Percentiles rank a stretch among this genome's conserved stretches.
Conservation (phyloP, 139 green algal species). For the Desmodesmus armatus region DNA sequence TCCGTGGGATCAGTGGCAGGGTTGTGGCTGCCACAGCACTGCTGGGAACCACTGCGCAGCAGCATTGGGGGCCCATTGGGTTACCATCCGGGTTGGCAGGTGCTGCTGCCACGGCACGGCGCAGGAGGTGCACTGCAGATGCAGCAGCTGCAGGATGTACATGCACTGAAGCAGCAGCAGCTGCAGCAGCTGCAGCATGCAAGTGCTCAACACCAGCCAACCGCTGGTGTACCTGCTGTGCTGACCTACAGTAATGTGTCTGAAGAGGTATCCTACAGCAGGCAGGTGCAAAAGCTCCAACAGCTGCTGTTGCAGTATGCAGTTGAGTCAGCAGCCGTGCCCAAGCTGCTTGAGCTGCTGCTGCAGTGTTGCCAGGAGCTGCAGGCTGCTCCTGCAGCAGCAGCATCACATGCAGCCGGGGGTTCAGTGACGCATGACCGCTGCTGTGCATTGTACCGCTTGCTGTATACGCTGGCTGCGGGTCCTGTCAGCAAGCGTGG, state of each 20-base stretch:
- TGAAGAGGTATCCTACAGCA: neutral
- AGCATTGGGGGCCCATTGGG: neutral
- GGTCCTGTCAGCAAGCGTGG: neutral
- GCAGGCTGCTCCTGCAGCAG: neutral
- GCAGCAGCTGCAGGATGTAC: neutral
- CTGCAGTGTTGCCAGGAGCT: neutral
- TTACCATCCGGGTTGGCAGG: neutral
- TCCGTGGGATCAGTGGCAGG: neutral
- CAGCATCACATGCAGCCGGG: neutral
- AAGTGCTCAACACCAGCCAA: neutral
- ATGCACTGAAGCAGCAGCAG: neutral
- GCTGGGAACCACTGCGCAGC: slow-evolving; percentile 33
- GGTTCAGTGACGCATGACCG: neutral
- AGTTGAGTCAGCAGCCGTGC: neutral
- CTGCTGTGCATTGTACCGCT: slow-evolving; percentile 2
- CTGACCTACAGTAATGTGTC: neutral
- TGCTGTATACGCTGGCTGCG: slow-evolving; percentile 9
- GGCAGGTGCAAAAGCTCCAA: slow-evolving; percentile 26
- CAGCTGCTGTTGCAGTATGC: slow-evolving; percentile 22
- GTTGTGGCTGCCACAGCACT: slow-evolving; percentile 3
- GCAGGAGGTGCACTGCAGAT: neutral
- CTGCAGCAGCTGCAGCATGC: neutral
- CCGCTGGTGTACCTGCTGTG: neutral
- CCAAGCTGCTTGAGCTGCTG: neutral
- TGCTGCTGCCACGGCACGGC: neutral